Evolutionary conservation across 1,139 yeast genomes (phyloP).

Genomic region (Blastobotrys capitulatus): DNA sequence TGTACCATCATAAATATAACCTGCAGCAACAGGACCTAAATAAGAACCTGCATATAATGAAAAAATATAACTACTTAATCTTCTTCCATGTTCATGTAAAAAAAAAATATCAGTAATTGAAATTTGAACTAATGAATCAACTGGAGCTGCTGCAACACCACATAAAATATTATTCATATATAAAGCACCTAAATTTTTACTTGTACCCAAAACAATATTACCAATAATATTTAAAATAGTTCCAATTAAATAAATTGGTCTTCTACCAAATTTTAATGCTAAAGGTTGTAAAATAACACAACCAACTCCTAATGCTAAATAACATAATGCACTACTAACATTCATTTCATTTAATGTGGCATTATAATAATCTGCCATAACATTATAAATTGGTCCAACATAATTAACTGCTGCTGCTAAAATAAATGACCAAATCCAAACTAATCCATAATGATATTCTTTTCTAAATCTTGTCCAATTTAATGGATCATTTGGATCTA

Average conservation of each 20-base stretch:
- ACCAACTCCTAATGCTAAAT: conserved; percentile 45
- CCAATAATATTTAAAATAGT: conserved; percentile 28
- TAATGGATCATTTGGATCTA: conserved; percentile 46
- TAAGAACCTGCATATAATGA: conserved; percentile 73
- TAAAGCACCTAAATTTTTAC: conserved; percentile 28
- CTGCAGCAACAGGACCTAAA: conserved; percentile 73
- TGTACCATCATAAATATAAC: conserved; percentile 52
- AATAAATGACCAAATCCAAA: conserved; percentile 40
- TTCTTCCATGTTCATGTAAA: conserved; percentile 72
- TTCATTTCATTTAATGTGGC: conserved; percentile 40
- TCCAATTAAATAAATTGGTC: conserved; percentile 43
- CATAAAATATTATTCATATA: conserved; percentile 39
- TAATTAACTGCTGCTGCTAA: conserved; percentile 45
- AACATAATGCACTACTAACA: conserved; percentile 48
- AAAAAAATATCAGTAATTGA: conserved; percentile 41
- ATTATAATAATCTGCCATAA: conserved; percentile 35
- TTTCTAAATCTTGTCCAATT: conserved; percentile 41
- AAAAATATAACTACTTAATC: conserved; percentile 70
- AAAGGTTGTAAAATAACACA: conserved; percentile 46
- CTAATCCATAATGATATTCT: conserved; percentile 24
- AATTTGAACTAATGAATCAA: conserved; percentile 52
- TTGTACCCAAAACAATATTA: conserved; percentile 14
- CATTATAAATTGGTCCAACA: conserved; percentile 40
- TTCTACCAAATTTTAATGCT: conserved; percentile 49
- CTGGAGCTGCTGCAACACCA: conserved; percentile 49